These are phyloP conservation scores for Naematelia aurantialba DNA, from an alignment of 768 basidiomycete species.

Conservation along the genomic window DNA sequence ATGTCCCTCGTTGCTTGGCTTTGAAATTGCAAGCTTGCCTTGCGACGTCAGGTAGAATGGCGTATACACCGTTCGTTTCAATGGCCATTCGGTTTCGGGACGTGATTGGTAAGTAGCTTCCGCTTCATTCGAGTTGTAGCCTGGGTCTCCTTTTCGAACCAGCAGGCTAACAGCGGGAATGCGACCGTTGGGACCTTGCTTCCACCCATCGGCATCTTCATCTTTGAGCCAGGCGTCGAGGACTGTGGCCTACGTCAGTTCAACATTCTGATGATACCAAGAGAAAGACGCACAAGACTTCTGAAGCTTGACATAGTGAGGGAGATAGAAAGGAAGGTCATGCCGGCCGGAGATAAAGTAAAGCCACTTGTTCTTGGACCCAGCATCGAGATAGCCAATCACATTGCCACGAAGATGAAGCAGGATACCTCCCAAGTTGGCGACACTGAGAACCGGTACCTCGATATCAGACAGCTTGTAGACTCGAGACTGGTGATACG, in stretches of 20 bases:
- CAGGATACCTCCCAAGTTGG: constrained; percentile 37
- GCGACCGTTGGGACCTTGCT: constrained; percentile 22
- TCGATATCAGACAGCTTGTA: constrained; percentile 37
- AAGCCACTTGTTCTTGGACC: constrained; percentile 40
- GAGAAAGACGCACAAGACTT: background rate
- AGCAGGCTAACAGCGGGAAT: constrained; percentile 34
- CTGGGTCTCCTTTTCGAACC: constrained; percentile 38
- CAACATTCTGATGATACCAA: background rate
- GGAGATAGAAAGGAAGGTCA: constrained; percentile 39
- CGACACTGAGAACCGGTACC: constrained; percentile 32
- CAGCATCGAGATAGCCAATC: constrained; percentile 34
- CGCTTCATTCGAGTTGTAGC: constrained; percentile 35
- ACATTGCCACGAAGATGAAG: constrained; percentile 41
- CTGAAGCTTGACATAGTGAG: constrained; percentile 26
- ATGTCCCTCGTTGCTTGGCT: background rate
- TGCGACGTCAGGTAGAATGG: constrained; percentile 18
- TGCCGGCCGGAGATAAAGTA: constrained; percentile 40
- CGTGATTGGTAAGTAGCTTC: constrained; percentile 32
- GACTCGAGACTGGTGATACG: constrained; percentile 21
- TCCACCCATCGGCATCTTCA: constrained; percentile 25
- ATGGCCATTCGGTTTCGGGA: constrained; percentile 30
- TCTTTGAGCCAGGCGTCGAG: constrained; percentile 35
- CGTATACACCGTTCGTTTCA: constrained; percentile 23
- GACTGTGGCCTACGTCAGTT: constrained; percentile 9
- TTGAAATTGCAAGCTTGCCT: background rate